Conservation (phyloP, 352 stramenopile species). For the Phytophthora megakarya region DNA sequence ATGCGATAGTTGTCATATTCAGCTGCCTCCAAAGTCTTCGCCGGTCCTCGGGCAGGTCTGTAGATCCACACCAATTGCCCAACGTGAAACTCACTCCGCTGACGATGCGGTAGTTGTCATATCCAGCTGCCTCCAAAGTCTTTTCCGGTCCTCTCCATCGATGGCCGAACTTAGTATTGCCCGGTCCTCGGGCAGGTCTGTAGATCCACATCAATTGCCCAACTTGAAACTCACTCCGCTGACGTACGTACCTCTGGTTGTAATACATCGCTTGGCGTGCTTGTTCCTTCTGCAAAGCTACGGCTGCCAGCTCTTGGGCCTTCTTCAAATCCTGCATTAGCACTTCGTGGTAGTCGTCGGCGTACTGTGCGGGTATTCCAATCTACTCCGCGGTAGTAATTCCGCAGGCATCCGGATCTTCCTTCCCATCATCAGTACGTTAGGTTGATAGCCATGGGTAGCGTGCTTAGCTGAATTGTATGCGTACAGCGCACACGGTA, state of each 20-base stretch:
- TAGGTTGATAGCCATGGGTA: not conserved
- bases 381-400: not conserved
- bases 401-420: conserved; percentile 1
- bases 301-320: not conserved
- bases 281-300: not conserved
- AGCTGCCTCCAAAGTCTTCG: not conserved
- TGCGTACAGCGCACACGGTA: conserved; percentile 1
- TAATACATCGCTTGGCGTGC: not conserved
- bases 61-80: not conserved
- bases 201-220: not conserved
- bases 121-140: not conserved
- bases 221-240: not conserved
- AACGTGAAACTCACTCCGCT: not conserved
- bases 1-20: not conserved
- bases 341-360: not conserved
- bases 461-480: conserved; percentile 4
- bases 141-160: not conserved
- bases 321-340: not conserved
- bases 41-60: not conserved
- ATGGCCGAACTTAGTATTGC: not conserved
- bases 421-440: conserved; percentile 16
- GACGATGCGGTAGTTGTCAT: not conserved
- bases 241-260: not conserved
- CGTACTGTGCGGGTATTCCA: not conserved
- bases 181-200: not conserved